Percentiles rank a stretch among this genome's conserved stretches.
Conservation (phyloP, 2,329 filamentous ascomycete species). For the Stagonosporopsis vannaccii region DNA sequence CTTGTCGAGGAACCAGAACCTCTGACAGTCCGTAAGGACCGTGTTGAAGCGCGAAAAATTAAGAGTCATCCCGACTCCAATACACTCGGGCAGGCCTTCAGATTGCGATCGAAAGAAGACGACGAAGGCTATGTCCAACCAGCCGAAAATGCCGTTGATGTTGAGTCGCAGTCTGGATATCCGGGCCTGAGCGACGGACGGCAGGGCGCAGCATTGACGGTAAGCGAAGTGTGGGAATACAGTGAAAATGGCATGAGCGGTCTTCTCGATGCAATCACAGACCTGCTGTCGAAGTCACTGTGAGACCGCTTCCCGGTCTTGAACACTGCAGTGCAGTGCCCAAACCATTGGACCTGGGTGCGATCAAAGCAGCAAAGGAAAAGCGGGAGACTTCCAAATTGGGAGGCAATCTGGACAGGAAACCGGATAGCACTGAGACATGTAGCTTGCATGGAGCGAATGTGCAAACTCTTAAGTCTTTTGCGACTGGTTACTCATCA, state of each 20-base stretch:
- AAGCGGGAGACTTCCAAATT: not conserved
- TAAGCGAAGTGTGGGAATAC: not conserved
- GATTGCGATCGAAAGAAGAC: too few species aligned
- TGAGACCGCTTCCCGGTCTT: not conserved
- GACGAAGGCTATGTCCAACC: too few species aligned
- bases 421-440: not conserved
- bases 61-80: too few species aligned
- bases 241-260: not conserved
- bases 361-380: not conserved
- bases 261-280: not conserved
- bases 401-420: not conserved
- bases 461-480: not conserved
- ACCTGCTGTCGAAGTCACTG: not conserved
- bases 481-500: not conserved
- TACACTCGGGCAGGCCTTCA: too few species aligned
- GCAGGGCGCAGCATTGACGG: not conserved
- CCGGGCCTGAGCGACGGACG: not conserved
- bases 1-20: constrained; percentile 4
- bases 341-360: constrained; percentile 1
- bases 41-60: not conserved
- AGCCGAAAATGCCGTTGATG: too few species aligned
- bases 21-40: not conserved
- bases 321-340: constrained; percentile 12
- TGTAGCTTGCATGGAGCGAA: not conserved
- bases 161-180: not conserved